phyloP scores from a whole-genome alignment of 179 eudicot genomes.

The Gypsophila paniculata region DNA sequence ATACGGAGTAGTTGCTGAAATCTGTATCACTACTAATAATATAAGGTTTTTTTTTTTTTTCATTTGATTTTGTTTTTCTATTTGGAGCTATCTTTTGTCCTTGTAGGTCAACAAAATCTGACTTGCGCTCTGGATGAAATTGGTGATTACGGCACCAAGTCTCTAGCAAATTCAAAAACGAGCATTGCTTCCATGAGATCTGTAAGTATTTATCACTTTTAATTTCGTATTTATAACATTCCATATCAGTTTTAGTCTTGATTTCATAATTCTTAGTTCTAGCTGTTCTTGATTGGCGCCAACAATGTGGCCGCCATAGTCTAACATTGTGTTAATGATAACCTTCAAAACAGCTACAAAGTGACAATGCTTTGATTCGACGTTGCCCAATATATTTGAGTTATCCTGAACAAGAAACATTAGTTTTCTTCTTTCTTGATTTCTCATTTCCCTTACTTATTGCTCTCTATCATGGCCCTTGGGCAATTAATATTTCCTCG shows the following conservation, averaged over 20 bases:
- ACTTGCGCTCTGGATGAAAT: conserved; percentile 10
- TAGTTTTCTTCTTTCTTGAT: not conserved
- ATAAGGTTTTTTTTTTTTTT: no score
- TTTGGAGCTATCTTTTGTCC: not conserved
- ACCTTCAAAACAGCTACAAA: not conserved
- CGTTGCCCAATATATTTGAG: not conserved
- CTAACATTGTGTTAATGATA: not conserved
- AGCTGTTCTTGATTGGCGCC: not conserved
- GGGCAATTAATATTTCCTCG: not conserved
- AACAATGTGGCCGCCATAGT: not conserved
- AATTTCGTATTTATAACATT: not conserved
- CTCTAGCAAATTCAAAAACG: conserved; percentile 1
- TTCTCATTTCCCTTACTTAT: not conserved
- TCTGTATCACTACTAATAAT: not conserved
- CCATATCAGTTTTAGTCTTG: not conserved
- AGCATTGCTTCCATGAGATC: conserved; percentile 30
- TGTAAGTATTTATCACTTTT: conserved; percentile 45
- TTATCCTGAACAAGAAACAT: not conserved
- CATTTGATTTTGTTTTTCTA: not conserved
- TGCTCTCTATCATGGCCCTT: not conserved
- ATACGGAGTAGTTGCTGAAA: not conserved
- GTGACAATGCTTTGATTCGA: not conserved
- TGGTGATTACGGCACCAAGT: conserved; percentile 7
- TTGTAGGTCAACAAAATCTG: conserved; percentile 39
- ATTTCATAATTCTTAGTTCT: not conserved